Base-by-base conservation (phyloP, 2,329 filamentous ascomycete species). In the Dothistroma septosporum region DNA sequence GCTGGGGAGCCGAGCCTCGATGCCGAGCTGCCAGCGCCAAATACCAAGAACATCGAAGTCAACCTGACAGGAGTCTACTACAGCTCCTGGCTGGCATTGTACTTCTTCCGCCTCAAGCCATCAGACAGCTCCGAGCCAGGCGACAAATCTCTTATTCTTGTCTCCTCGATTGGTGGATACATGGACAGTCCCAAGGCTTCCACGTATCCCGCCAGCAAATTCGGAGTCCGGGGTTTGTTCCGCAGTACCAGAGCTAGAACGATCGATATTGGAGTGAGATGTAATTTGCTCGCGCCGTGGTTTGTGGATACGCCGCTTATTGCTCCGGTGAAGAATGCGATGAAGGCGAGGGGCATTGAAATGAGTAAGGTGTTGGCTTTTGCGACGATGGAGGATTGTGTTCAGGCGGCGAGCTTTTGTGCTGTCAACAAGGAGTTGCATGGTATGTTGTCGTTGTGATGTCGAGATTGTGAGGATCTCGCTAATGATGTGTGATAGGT, bases 271-370 rank as follows among this genome's bases (percentile, higher is more conserved):
- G 57, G 60, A 33, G 55, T 55, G 22, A 33, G 61, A 16, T 46
- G 57, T 31, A 63, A 63, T 52, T 53, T 60, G 14, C 57, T 63
- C n/a, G 61, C 61, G 12, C 61, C 61, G n/a, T 58, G 61, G 10
- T 63, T 60, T 44, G 54, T 63, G 8, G 22, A 61, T 9, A 63
- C 61, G 44, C 61, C 61, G 5, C 44, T 63, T 48, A 60, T 50
- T 50, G 47, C 47, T 19, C 47, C 47, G 47, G 47, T 50, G 10
- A 50, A 50, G 47, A 50, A 28, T 28, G 47, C 47, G 22, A 50
- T 50, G 47, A 28, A 24, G 47, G 21, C 19, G 22, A 50, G 47
- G 47, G 47, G 47, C 10, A 11, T 50, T 3, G 47, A 50, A 10
- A 50, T 50, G 47, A 14, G 22, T 16, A 50, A 28, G 47, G 47